phyloP scores from a whole-genome alignment of 495 filamentous ascomycete species.

The Lasiosphaeria hispida region DNA sequence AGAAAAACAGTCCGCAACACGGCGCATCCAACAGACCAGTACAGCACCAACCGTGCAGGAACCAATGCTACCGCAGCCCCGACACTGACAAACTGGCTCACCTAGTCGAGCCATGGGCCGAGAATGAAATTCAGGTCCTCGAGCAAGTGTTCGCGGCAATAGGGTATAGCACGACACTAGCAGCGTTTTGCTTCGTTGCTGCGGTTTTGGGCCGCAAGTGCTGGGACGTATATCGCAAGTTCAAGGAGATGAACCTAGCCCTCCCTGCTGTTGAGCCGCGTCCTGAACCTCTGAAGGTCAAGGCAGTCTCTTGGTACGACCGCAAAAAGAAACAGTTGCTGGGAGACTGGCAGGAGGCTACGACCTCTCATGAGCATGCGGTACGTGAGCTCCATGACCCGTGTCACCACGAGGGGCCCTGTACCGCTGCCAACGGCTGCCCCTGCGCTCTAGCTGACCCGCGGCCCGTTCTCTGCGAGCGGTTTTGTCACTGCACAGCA shows the following conservation, averaged over 20 bases:
- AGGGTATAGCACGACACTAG: slow-evolving; percentile 32
- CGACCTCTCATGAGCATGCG: slow-evolving; percentile 44
- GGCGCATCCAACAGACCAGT: slow-evolving; percentile 4
- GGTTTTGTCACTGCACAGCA: slow-evolving; percentile 59
- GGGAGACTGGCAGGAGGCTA: slow-evolving; percentile 48
- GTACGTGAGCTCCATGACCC: slow-evolving; percentile 39
- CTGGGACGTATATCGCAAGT: slow-evolving; percentile 49
- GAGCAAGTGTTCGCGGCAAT: slow-evolving; percentile 37
- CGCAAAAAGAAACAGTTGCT: slow-evolving; percentile 45
- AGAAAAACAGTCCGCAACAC: slow-evolving; percentile 13
- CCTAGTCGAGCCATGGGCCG: slow-evolving; percentile 33
- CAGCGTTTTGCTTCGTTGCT: slow-evolving; percentile 41
- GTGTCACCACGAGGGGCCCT: slow-evolving; percentile 48
- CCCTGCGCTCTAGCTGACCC: slow-evolving; percentile 48
- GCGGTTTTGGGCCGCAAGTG: slow-evolving; percentile 45
- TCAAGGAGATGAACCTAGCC: slow-evolving; percentile 37
- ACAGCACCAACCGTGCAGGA: slow-evolving; percentile 33
- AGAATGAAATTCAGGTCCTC: slow-evolving; percentile 40
- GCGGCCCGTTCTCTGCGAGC: slow-evolving; percentile 59
- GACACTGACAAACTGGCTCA: slow-evolving; percentile 27
- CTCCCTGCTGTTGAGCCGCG: slow-evolving; percentile 28
- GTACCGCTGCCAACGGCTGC: slow-evolving; percentile 47
- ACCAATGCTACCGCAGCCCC: slow-evolving; percentile 40
- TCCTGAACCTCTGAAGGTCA: slow-evolving; percentile 28
- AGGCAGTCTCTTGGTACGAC: slow-evolving; percentile 45